Conservation (phyloP, 164 flowering plant species). For the Aristolochia contorta region DNA sequence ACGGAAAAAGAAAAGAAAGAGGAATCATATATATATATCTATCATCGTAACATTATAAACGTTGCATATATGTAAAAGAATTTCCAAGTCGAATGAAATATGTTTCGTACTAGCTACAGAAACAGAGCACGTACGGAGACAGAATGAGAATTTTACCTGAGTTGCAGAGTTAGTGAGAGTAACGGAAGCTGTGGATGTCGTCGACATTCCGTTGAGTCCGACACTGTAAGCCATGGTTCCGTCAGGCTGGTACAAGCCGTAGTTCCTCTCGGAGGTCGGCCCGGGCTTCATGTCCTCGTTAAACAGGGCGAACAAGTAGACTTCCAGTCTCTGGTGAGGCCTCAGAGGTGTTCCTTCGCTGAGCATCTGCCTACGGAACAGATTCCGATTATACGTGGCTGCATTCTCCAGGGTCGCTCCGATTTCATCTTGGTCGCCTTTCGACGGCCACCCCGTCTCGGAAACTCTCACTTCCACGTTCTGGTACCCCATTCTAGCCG, state of each 20-base stretch:
- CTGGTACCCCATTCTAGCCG: constrained; percentile 47
- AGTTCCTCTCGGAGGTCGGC: constrained; percentile 84
- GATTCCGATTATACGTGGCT: constrained; percentile 50
- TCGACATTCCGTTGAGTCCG: constrained; percentile 38
- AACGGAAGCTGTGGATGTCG: constrained; percentile 30
- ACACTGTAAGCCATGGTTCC: constrained; percentile 84
- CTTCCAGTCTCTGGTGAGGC: constrained; percentile 56
- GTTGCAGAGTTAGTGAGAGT: constrained; percentile 51
- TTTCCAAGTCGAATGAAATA: too few relatives aligned
- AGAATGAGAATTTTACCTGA: constrained; percentile 27
- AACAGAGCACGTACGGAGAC: neutral
- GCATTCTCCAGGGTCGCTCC: constrained; percentile 80
- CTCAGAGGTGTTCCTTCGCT: constrained; percentile 84
- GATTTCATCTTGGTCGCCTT: constrained; percentile 61
- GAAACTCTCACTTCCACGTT: constrained; percentile 69
- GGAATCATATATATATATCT: constrained; percentile 6
- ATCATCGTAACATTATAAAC: too few relatives aligned
- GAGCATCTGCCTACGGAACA: constrained; percentile 54
- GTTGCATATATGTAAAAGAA: too few relatives aligned
- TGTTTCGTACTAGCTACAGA: neutral
- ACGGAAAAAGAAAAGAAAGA: neutral
- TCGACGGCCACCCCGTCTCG: constrained; percentile 98
- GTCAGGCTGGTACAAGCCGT: constrained; percentile 80
- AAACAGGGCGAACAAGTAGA: constrained; percentile 77
- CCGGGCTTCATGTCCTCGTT: constrained; percentile 91